Conservation (phyloP, 495 filamentous ascomycete species). For the Penicillium subrubescens region DNA sequence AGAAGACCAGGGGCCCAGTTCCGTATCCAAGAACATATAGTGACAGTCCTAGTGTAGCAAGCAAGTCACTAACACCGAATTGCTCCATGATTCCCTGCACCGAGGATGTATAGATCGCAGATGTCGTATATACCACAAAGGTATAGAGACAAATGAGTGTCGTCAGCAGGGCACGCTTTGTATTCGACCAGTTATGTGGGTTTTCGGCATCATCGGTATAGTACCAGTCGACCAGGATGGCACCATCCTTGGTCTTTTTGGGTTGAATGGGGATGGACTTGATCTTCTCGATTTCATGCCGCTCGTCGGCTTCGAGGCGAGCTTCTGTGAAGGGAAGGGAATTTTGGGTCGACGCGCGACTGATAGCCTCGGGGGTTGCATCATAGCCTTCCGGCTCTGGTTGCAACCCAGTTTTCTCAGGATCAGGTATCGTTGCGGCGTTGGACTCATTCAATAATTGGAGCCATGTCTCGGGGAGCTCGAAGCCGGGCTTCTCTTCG, state of each 20-base stretch:
- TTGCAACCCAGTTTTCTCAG: background rate
- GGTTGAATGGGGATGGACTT: slow-evolving; percentile 52
- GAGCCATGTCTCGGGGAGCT: slow-evolving; percentile 50
- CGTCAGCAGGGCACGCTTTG: slow-evolving; percentile 25
- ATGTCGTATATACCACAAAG: slow-evolving; percentile 40
- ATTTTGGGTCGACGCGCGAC: slow-evolving; percentile 13
- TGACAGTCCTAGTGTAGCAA: slow-evolving; percentile 51
- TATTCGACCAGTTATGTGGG: slow-evolving; percentile 56
- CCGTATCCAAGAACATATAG: slow-evolving; percentile 58
- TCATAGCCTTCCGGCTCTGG: background rate
- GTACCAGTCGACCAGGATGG: slow-evolving; percentile 59
- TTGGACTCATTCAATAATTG: slow-evolving; percentile 21
- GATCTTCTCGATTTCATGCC: slow-evolving; percentile 39
- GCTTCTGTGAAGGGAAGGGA: slow-evolving; percentile 40
- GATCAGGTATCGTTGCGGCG: slow-evolving; percentile 5
- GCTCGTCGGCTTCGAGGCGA: slow-evolving; percentile 42
- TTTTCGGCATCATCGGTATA: slow-evolving; percentile 54
- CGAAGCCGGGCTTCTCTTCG: slow-evolving; percentile 55
- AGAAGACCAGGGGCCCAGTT: slow-evolving; percentile 48
- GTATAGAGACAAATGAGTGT: slow-evolving; percentile 39
- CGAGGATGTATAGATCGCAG: slow-evolving; percentile 38
- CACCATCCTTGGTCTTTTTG: slow-evolving; percentile 37
- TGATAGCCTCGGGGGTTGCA: slow-evolving; percentile 16
- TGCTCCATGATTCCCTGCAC: slow-evolving; percentile 35
- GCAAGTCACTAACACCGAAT: slow-evolving; percentile 43